Conservation (phyloP, 495 filamentous ascomycete species). For the Saxispiralis lemnorum region DNA sequence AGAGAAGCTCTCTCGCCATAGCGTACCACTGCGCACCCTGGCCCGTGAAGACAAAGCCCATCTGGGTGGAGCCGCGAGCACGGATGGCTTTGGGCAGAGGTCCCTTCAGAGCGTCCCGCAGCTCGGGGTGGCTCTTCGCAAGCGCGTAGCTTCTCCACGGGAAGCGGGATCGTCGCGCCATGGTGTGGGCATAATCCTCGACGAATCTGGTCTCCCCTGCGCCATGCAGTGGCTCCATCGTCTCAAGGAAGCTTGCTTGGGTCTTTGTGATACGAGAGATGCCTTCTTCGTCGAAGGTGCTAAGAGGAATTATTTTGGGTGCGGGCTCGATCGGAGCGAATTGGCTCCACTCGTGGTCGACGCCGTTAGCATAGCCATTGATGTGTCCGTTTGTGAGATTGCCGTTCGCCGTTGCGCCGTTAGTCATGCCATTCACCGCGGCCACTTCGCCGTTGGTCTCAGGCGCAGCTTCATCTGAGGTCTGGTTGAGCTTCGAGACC, state of each 20-base stretch:
- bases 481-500: too few species aligned
- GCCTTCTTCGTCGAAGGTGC: too few species aligned
- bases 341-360: background rate
- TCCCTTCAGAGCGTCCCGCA: background rate
- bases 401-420: background rate
- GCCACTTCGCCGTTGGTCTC: background rate
- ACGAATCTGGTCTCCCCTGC: background rate
- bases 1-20: constrained; percentile 21
- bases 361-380: background rate
- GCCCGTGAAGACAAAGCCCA: constrained; percentile 25
- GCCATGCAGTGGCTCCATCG: too few species aligned
- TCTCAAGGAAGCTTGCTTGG: too few species aligned
- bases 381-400: background rate
- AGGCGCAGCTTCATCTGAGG: too few species aligned
- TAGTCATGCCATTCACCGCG: background rate
- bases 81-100: background rate
- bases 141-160: background rate
- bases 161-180: background rate
- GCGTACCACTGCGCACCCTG: constrained; percentile 29
- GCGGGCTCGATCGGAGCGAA: too few species aligned
- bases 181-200: background rate
- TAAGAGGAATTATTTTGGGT: too few species aligned
- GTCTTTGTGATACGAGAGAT: too few species aligned
- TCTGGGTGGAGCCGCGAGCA: background rate
- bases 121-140: background rate